Percentiles rank a stretch among this genome's conserved stretches.
Evolutionary conservation across 2,329 filamentous ascomycete genomes (phyloP).

Genomic region (Paraphaeosphaeria sporulosa): DNA sequence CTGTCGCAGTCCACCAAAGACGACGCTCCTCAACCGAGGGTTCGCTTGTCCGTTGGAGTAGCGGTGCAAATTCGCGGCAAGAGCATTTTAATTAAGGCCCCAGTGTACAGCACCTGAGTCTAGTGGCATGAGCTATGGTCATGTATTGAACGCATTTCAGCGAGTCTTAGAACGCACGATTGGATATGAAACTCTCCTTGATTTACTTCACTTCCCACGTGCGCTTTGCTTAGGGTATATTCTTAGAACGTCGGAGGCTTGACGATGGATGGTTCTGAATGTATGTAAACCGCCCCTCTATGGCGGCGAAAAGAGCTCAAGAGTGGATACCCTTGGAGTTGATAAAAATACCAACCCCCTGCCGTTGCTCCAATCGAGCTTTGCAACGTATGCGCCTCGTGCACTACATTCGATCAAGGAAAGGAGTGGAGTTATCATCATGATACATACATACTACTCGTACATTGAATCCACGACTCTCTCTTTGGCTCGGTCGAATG

Average conservation of each 20-base stretch:
- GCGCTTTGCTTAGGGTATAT: background rate
- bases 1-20: slow-evolving; percentile 48
- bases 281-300: slow-evolving; percentile 4
- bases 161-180: slow-evolving; percentile 25
- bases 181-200: slow-evolving; percentile 2
- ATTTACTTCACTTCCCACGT: background rate
- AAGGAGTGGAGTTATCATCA: too few species aligned
- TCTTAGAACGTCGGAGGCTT: background rate
- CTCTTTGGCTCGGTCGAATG: too few species aligned
- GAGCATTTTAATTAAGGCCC: slow-evolving; percentile 58
- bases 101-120: slow-evolving; percentile 50
- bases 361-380: slow-evolving; percentile 10
- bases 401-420: too few species aligned
- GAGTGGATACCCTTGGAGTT: slow-evolving; percentile 4
- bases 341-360: slow-evolving; percentile 2
- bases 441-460: too few species aligned
- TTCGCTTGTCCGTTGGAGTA: slow-evolving; percentile 58
- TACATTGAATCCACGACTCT: too few species aligned
- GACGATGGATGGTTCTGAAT: background rate
- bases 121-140: slow-evolving; percentile 8
- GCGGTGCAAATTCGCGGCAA: slow-evolving; percentile 59
- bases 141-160: slow-evolving; percentile 23
- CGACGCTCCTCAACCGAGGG: slow-evolving; percentile 52
- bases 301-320: slow-evolving; percentile 3
- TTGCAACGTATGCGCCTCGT: background rate